Conservation (phyloP, 2,329 filamentous ascomycete species). For the Sclerotinia trifoliorum region DNA sequence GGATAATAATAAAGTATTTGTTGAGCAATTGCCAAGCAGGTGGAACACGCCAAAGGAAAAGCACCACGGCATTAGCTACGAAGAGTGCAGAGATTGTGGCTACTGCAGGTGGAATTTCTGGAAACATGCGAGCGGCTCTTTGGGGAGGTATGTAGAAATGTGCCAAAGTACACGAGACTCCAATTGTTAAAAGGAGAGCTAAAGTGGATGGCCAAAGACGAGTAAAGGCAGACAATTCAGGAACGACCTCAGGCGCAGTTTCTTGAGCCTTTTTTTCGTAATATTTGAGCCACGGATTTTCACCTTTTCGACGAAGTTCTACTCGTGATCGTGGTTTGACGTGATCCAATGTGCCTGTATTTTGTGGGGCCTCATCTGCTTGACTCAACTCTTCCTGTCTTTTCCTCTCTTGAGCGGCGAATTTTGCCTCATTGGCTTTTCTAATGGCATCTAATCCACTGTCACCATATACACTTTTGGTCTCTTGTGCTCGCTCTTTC, state of each 20-base stretch:
- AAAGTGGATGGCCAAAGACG: conserved; percentile 56
- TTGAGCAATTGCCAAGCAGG: conserved; percentile 66
- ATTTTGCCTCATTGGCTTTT: conserved; percentile 48
- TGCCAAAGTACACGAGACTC: conserved; percentile 46
- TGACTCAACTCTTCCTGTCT: conserved; percentile 44
- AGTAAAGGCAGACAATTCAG: conserved; percentile 52
- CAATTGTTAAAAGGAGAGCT: conserved; percentile 48
- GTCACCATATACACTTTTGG: conserved; percentile 54
- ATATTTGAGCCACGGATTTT: conserved; percentile 35
- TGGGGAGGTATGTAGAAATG: conserved; percentile 53
- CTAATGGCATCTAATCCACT: conserved; percentile 58
- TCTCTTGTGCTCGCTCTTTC: neutral
- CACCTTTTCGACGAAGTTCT: conserved; percentile 34
- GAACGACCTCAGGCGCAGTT: conserved; percentile 49
- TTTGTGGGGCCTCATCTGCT: conserved; percentile 40
- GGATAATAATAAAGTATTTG: conserved; percentile 63
- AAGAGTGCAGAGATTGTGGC: conserved; percentile 65
- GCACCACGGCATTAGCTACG: conserved; percentile 57
- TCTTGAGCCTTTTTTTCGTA: conserved; percentile 49
- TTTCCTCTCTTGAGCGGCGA: conserved; percentile 49
- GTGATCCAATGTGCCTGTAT: conserved; percentile 33
- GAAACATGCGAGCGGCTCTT: conserved; percentile 52
- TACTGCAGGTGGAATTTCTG: conserved; percentile 59
- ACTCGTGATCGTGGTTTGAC: conserved; percentile 30
- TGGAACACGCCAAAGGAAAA: conserved; percentile 60